Conservation (phyloP, 2,329 filamentous ascomycete genomes). For the Endothia cerciana region DNA sequence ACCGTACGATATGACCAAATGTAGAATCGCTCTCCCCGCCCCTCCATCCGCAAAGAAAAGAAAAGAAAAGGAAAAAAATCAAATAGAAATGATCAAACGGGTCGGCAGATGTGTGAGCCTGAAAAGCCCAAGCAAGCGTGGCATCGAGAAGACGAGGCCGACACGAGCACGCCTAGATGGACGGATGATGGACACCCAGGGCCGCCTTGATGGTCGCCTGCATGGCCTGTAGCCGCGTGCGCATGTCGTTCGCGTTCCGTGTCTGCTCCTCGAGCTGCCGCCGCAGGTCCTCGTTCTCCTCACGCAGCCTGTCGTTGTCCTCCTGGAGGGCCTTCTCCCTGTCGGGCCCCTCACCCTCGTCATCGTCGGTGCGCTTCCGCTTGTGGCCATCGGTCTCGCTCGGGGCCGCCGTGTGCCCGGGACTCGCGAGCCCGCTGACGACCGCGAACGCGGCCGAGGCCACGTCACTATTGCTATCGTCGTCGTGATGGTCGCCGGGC, state of each 20-base stretch:
- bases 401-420: background rate
- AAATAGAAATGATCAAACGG: no score
- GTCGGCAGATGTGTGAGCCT: background rate
- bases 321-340: slow-evolving; percentile 54
- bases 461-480: slow-evolving; percentile 53
- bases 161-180: background rate
- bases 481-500: slow-evolving; percentile 32
- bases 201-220: slow-evolving; percentile 43
- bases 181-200: slow-evolving; percentile 19
- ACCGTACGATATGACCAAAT: background rate
- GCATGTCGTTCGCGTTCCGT: slow-evolving; percentile 50
- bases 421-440: slow-evolving; percentile 12
- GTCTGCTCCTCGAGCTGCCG: slow-evolving; percentile 54
- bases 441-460: slow-evolving; percentile 33
- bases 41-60: background rate
- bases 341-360: slow-evolving; percentile 29
- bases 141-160: background rate
- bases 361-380: slow-evolving; percentile 48
- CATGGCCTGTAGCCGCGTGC: slow-evolving; percentile 52
- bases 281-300: slow-evolving; percentile 65
- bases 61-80: background rate
- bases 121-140: background rate
- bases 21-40: no score
- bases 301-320: slow-evolving; percentile 68
- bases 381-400: slow-evolving; percentile 44